A percentile compares a stretch with the other conserved stretches of the same genome.
phyloP scores from a whole-genome alignment of 768 basidiomycete genomes.

The Coprinopsis marcescibilis region DNA sequence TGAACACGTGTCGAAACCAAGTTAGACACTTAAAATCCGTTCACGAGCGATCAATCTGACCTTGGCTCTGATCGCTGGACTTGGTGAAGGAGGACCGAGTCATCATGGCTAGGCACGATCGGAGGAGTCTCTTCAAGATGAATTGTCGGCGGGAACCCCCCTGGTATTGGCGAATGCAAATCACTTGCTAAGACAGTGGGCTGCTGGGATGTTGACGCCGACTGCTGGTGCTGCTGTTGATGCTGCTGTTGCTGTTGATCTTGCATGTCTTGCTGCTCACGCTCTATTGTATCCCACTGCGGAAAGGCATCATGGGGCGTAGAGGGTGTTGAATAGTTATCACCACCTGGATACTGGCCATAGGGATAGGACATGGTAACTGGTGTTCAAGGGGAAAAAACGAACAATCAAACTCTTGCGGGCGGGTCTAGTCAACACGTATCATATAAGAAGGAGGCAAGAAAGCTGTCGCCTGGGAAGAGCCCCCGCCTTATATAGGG shows the following conservation, averaged over 20 bases:
- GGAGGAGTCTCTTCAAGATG: conserved; percentile 15
- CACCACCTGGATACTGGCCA: conserved; percentile 37
- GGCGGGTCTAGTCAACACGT: conserved; percentile 8
- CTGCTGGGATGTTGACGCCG: too few relatives aligned
- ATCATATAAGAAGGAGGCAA: conserved; percentile 15
- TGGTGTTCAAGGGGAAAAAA: neutral
- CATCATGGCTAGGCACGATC: conserved; percentile 10
- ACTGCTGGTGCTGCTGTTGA: conserved; percentile 24
- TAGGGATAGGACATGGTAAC: conserved; percentile 45
- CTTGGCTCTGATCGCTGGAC: conserved; percentile 11
- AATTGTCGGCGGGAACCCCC: conserved; percentile 9
- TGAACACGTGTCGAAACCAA: conserved; percentile 4
- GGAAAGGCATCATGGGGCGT: conserved; percentile 39
- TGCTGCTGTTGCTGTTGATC: conserved; percentile 29
- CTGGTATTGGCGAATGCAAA: conserved; percentile 18
- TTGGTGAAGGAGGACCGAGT: conserved; percentile 12
- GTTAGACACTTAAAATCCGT: neutral
- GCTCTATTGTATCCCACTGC: conserved; percentile 37
- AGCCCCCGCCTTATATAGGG: conserved; percentile 27
- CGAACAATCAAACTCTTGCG: conserved; percentile 5
- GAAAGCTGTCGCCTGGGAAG: conserved; percentile 15
- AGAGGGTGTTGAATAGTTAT: conserved; percentile 42
- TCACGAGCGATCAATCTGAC: conserved; percentile 12
- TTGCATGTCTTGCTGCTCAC: conserved; percentile 32
- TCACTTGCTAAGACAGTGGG: conserved; percentile 13